Evolutionary conservation across 2,329 filamentous ascomycete species (phyloP), one percentile per base, ranked within the genome.

Genomic region (Cytospora paraplurivora): DNA sequence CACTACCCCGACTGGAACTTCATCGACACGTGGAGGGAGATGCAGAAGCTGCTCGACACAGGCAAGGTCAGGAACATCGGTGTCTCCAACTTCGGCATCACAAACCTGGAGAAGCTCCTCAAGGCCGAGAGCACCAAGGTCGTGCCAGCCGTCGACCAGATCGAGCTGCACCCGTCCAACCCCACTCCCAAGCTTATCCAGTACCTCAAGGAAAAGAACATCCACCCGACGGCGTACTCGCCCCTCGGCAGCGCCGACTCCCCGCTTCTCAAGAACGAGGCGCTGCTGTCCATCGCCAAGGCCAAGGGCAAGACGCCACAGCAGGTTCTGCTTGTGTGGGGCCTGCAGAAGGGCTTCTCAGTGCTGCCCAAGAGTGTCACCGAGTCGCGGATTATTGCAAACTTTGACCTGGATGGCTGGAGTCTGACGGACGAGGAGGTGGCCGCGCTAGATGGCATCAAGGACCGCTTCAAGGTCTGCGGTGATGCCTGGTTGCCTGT

Each of bases 321-420:
- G 79, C 90, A 96, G 81, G 85, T 93, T 59, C 78, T 95, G 71
- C 78, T 96, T 67, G 81, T 87, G 71, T 96, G 92, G 91, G 92
- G 91, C 68, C 78, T 96, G 62, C 86, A 90, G 75, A 88, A 92
- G 73, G 91, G 89, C 64, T 92, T 88, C 81, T 90, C 86, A 68
- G 91, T 96, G 59, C 92, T 96, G 71, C 92, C 92, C 71, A 96
- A 96, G 84, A 90, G 85, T 59, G 89, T 93, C 64, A 93, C 85
- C 68, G 84, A 87, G 69, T 81, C 81, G 59, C 85, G 92, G 50
- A 93, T 96, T 71, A 81, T 90, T 76, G 85, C 80, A 67, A 96
- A 96, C 82, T 91, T 87, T 70, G 85, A 89, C 49, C 73, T 91
- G 59, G 85, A 93, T 75, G 90, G 88, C 59, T 94, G 88, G 86